Evolutionary conservation across 495 filamentous ascomycete genomes (phyloP).

Genomic region (Astrothelium subdiscretum): DNA sequence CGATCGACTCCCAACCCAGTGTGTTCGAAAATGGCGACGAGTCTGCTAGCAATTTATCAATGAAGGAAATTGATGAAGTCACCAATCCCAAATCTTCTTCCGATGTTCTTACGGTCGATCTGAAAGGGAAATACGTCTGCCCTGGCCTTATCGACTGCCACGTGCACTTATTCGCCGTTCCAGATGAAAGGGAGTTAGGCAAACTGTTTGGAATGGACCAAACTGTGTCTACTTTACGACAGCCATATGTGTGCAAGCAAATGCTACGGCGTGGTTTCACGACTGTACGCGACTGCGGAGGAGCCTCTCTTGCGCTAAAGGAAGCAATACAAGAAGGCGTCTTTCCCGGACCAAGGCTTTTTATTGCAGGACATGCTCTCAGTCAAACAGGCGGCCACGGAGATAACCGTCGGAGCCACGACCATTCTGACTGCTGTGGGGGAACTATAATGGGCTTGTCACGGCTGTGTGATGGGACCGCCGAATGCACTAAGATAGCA

Average conservation of each 20-base stretch:
- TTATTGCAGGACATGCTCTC: constrained; percentile 28
- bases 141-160: constrained; percentile 50
- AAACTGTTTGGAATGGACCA: constrained; percentile 11
- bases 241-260: constrained; percentile 35
- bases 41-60: background rate
- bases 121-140: constrained; percentile 36
- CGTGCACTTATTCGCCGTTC: constrained; percentile 40
- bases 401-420: constrained; percentile 31
- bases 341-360: constrained; percentile 34
- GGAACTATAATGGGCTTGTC: constrained; percentile 29
- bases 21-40: background rate
- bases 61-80: background rate
- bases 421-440: constrained; percentile 35
- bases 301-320: constrained; percentile 38
- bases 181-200: constrained; percentile 26
- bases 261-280: constrained; percentile 46
- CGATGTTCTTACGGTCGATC: constrained; percentile 24
- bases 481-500: constrained; percentile 37
- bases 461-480: constrained; percentile 39
- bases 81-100: background rate
- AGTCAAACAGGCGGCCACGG: constrained; percentile 47
- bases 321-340: constrained; percentile 41
- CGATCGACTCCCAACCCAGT: background rate
- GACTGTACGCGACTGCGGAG: constrained; percentile 40
- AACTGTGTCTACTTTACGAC: constrained; percentile 22